Percentiles rank a stretch among this genome's conserved stretches.
Conservation (phyloP, 2,329 filamentous ascomycete species). For the Paecilomyces sp. region DNA sequence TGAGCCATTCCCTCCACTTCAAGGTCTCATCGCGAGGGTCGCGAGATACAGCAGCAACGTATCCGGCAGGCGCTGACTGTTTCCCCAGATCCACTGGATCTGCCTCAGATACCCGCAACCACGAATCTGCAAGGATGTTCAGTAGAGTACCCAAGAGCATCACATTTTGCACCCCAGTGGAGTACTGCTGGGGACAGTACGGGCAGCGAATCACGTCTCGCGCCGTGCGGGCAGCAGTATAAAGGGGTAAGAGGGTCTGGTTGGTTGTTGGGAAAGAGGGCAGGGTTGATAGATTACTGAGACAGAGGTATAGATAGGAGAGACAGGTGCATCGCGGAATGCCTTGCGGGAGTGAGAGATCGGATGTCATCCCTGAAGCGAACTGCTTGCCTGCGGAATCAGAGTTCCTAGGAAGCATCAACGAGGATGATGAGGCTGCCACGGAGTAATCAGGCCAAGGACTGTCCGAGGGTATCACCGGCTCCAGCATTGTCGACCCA, state of each 20-base stretch:
- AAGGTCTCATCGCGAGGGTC: constrained; percentile 18
- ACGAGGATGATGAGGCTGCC: constrained; percentile 21
- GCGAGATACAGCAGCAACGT: constrained; percentile 17
- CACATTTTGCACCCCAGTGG: constrained; percentile 38
- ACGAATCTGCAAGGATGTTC: constrained; percentile 37
- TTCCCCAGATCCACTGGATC: constrained; percentile 29
- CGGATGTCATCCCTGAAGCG: constrained; percentile 5
- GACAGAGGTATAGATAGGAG: constrained; percentile 37
- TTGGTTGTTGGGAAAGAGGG: constrained; percentile 35
- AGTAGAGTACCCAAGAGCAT: constrained; percentile 40
- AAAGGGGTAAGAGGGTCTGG: constrained; percentile 37
- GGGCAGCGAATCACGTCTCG: constrained; percentile 35
- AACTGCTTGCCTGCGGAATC: constrained; percentile 13
- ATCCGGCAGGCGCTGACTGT: constrained; percentile 24
- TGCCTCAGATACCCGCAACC: constrained; percentile 32
- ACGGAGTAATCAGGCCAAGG: constrained; percentile 37
- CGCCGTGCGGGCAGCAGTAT: constrained; percentile 35
- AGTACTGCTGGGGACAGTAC: constrained; percentile 34
- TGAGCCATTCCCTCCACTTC: constrained; percentile 33
- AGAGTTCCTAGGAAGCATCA: constrained; percentile 18
- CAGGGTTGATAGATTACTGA: constrained; percentile 35
- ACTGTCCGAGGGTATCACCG: constrained; percentile 21
- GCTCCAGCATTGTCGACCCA: constrained; percentile 15
- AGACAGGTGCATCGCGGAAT: constrained; percentile 29
- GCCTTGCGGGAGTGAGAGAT: constrained; percentile 14